Base-by-base conservation (phyloP, 164 flowering plant genomes). In the Piper betle region DNA sequence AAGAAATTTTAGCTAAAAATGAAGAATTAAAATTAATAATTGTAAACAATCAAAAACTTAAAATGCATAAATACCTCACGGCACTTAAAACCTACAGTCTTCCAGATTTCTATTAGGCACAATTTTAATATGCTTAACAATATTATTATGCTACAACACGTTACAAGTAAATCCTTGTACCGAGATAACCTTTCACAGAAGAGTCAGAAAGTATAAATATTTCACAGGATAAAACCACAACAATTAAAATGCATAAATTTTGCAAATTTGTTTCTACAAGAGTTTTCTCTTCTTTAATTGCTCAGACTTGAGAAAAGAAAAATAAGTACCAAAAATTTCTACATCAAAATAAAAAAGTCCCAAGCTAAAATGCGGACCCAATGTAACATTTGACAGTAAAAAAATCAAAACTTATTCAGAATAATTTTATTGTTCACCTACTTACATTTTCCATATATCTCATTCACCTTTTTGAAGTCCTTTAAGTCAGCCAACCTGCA, bases 401-500 rank as follows among this genome's bases (percentile, higher is more conserved):
- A 6, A 46, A 46, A 46, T 2, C 13, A 46, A 6, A 12, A 46
- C 13, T 10, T 6, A 12, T 2, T 46, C 10, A 15, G 15, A 46
- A 39, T 39, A 58, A 4, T 39, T 58, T 16, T 6, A 4, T 39
- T 46, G 43, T 48, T 37, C 18, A 37, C 33, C 37, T 46, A 85
- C 99, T 88, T 66, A 93, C 99, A 91, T 78, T 82, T 91, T 17
- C 84, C 97, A 77, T 94, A 94, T 13, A 94, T 78, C 74, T 85
- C 99, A 64, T 94, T 94, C 52, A 94, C 99, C 82, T 73, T 85
- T 81, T 91, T 85, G 84, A 93, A 93, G 78, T 93, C 99, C 52
- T 84, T 83, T 85, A 94, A 69, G 77, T 94, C 99, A 59, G 97
- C 96, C 78, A 94, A 78, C 97, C 99, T 94, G 84, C 33, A 52